Conservation (phyloP, 192 early-diverging fungal genomes). For the Coemansia sp. region DNA sequence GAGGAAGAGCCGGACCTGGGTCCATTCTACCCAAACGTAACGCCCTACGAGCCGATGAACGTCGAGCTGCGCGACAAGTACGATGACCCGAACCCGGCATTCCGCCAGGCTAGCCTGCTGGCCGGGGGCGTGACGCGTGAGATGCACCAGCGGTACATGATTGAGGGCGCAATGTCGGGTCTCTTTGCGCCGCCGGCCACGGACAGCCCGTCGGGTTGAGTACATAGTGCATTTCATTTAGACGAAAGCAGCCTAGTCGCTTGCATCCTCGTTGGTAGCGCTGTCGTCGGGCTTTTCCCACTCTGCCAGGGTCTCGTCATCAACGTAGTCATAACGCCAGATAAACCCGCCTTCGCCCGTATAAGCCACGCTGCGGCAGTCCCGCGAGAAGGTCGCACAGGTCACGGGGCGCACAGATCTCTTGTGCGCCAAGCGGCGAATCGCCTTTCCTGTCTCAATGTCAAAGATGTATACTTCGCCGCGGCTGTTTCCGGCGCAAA, state of each 20-base stretch:
- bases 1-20: conserved; percentile 15
- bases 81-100: conserved; percentile 33
- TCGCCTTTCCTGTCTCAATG: conserved; percentile 57
- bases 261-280: conserved; percentile 14
- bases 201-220: not conserved
- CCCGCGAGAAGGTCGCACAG: conserved; percentile 71
- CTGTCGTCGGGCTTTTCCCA: conserved; percentile 55
- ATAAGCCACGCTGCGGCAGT: conserved; percentile 66
- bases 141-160: conserved; percentile 41
- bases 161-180: conserved; percentile 44
- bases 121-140: conserved; percentile 46
- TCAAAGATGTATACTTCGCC: conserved; percentile 69
- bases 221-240: not conserved
- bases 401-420: conserved; percentile 72
- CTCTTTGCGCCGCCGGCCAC: conserved; percentile 23
- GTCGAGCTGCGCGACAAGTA: conserved; percentile 24
- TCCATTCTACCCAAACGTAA: conserved; percentile 37
- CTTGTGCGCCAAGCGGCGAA: conserved; percentile 65
- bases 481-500: conserved; percentile 68
- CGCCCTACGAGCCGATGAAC: conserved; percentile 36
- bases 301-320: conserved; percentile 63
- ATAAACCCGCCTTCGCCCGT: conserved; percentile 74
- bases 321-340: conserved; percentile 78
- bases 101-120: conserved; percentile 28
- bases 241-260: not conserved